Evolutionary conservation across 371 early-diverging fungal genomes (phyloP), one percentile per base, ranked within the genome.

Genomic region (Zychaea mexicana): DNA sequence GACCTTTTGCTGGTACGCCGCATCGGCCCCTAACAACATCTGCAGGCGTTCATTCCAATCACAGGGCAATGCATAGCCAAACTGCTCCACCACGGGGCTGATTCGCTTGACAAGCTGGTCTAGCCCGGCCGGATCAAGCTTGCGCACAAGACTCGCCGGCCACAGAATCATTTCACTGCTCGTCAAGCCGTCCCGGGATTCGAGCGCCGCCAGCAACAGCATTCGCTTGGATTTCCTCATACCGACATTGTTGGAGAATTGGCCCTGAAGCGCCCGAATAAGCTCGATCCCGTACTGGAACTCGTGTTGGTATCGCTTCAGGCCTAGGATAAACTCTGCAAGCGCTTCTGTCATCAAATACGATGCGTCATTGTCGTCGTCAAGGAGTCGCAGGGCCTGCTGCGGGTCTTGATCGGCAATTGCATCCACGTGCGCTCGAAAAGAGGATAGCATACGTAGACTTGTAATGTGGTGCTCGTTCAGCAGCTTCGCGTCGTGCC

Each of bases 381-480:
- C 65, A 7, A 92, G 57, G 6, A 92, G 62, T 57, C 63, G 62
- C 28, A 81, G 73, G 2, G 85, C 90, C 17, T 69, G 68, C 54
- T 77, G 67, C 0, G 83, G 86, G 7, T 88, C 69, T 3, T 39
- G 61, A 17, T 81, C 75, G 9, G 67, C 60, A n/a, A 82, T 61
- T 17, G 67, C 46, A 54, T 89, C 86, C 17, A 88, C 65, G 45
- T 81, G 77, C 30, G 75, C 67, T 62, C 78, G 85, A 56, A 93
- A 91, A 8, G 95, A 94, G 10, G 69, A 74, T 21, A 88, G 86
- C 92, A 92, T 91, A 27, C 94, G 88, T 12, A 95, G 72, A 60
- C 81, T 76, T 46, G 87, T 88, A 5, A 71, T 64, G 57, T 88
- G 90, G 13, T 86, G 81, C 32, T 73, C 69, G 4, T 42, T 68